These are phyloP conservation scores for Chenopodium formosanum DNA, from an alignment of 148 eudicot genomes.

Conservation along the genomic window DNA sequence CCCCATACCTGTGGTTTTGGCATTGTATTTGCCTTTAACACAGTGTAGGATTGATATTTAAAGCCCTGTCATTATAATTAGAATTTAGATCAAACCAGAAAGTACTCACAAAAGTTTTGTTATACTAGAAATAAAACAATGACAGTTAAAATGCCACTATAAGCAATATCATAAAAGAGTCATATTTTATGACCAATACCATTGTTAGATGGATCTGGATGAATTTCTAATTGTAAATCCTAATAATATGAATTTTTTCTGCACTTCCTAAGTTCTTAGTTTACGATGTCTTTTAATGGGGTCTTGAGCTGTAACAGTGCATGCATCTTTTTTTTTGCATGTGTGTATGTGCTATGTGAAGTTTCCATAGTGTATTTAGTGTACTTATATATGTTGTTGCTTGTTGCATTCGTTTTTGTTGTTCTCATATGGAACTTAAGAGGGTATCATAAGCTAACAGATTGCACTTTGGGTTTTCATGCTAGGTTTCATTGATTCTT, in stretches of 20 bases:
- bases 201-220: too few species aligned
- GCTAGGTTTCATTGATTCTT: conserved; percentile 86
- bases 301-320: background rate
- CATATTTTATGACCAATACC: background rate
- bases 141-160: background rate
- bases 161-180: background rate
- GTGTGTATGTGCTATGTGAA: background rate
- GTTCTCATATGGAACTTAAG: background rate
- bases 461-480: conserved; percentile 22
- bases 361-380: background rate
- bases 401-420: background rate
- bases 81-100: too few species aligned
- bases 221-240: background rate
- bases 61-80: background rate
- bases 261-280: background rate
- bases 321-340: background rate
- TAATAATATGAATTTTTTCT: background rate
- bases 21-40: background rate
- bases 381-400: conserved; percentile 1
- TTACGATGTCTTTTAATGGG: background rate
- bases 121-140: background rate
- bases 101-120: background rate
- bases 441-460: conserved; percentile 23
- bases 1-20: background rate
- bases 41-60: background rate